Evolutionary conservation across 768 basidiomycete species (phyloP).

Genomic region (Mycena sanguinolenta): DNA sequence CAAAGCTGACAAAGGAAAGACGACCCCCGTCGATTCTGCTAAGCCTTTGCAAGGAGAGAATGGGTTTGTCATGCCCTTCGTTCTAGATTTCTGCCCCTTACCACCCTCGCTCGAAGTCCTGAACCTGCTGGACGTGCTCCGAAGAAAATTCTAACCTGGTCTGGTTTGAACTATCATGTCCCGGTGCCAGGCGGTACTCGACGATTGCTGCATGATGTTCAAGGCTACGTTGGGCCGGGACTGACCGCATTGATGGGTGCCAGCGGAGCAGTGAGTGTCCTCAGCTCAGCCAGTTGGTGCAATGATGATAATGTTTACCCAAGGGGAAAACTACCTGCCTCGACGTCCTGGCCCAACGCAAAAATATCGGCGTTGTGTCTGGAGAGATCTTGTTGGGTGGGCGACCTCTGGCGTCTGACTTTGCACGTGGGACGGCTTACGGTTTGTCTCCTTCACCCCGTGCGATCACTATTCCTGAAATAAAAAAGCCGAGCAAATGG

Average conservation of each 20-base stretch:
- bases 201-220: slow-evolving; percentile 79
- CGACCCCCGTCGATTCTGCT: slow-evolving; percentile 41
- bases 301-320: no score
- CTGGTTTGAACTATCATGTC: slow-evolving; percentile 81
- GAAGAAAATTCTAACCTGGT: slow-evolving; percentile 85
- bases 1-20: slow-evolving; percentile 57
- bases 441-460: slow-evolving; percentile 56
- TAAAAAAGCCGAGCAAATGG: slow-evolving; percentile 80
- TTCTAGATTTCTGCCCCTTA: neutral
- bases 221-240: slow-evolving; percentile 89
- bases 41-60: slow-evolving; percentile 27
- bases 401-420: slow-evolving; percentile 67
- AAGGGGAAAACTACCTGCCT: slow-evolving; percentile 80
- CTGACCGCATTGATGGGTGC: slow-evolving; percentile 92
- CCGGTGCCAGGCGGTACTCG: slow-evolving; percentile 72
- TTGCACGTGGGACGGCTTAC: slow-evolving; percentile 80
- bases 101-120: slow-evolving; percentile 26
- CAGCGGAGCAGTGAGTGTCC: slow-evolving; percentile 65
- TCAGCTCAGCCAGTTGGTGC: no score
- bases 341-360: slow-evolving; percentile 80
- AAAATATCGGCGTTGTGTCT: slow-evolving; percentile 75
- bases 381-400: slow-evolving; percentile 79
- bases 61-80: slow-evolving; percentile 5
- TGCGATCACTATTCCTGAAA: slow-evolving; percentile 38
- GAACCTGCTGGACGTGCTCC: slow-evolving; percentile 36